Conservation (phyloP, 768 basidiomycete genomes). For the Russula earlei region DNA sequence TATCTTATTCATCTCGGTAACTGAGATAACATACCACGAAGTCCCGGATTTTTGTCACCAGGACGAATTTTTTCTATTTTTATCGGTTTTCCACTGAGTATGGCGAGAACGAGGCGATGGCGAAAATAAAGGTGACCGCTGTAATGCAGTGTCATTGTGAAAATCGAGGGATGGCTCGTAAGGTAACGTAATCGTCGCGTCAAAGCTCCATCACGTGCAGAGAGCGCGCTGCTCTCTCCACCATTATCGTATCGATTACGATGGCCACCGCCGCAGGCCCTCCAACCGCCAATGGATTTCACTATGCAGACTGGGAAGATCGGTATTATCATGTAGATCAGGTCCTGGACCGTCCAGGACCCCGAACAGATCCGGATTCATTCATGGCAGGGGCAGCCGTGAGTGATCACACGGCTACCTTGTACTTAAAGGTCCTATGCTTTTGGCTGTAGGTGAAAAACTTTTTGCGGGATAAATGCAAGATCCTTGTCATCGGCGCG, state of each 20-base stretch:
- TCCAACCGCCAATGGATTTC: slow-evolving; percentile 31
- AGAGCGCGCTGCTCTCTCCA: not conserved
- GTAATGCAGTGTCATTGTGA: slow-evolving; percentile 48
- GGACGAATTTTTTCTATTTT: slow-evolving; percentile 82
- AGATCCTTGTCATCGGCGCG: slow-evolving; percentile 95
- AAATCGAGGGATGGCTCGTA: not conserved
- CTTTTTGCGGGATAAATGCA: slow-evolving; percentile 75
- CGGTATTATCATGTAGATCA: slow-evolving; percentile 82
- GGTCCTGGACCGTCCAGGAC: slow-evolving; percentile 77
- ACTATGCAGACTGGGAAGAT: slow-evolving; percentile 40
- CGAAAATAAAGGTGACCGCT: slow-evolving; percentile 79
- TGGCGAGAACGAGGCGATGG: slow-evolving; percentile 76
- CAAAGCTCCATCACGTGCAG: not conserved
- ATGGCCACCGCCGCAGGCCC: too few species aligned
- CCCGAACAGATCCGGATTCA: slow-evolving; percentile 67
- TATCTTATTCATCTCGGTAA: not conserved
- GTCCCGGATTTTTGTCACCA: slow-evolving; percentile 89
- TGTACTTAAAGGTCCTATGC: not conserved
- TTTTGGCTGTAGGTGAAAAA: slow-evolving; percentile 58
- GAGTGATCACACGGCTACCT: slow-evolving; percentile 21
- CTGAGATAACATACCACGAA: slow-evolving; percentile 51
- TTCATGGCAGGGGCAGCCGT: slow-evolving; percentile 80
- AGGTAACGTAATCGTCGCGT: slow-evolving; percentile 5
- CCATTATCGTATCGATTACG: not conserved
- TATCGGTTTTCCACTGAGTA: slow-evolving; percentile 79